Conservation (phyloP, 2,329 filamentous ascomycete genomes). For the Arthrobotrys sinensis region DNA sequence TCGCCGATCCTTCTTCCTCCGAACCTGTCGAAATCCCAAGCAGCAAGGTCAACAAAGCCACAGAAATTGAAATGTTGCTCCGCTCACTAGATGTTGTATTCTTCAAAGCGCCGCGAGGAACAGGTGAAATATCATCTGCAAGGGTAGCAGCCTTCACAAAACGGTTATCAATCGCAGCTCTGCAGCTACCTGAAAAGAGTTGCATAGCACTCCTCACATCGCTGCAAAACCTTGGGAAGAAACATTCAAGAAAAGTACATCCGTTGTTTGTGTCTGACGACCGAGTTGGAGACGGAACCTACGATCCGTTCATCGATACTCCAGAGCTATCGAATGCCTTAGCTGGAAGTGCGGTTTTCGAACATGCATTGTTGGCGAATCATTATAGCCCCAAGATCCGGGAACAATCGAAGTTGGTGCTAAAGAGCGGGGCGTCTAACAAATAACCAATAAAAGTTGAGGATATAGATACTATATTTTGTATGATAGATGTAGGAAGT, state of each 20-base stretch:
- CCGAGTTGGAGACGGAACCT: slow-evolving; percentile 90
- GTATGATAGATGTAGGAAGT: background rate
- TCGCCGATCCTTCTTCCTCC: slow-evolving; percentile 75
- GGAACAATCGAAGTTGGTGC: slow-evolving; percentile 48
- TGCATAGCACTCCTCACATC: slow-evolving; percentile 84
- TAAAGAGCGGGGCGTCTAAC: slow-evolving; percentile 37
- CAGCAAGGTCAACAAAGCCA: slow-evolving; percentile 92
- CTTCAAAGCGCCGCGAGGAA: slow-evolving; percentile 68
- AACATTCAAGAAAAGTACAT: slow-evolving; percentile 84
- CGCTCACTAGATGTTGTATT: slow-evolving; percentile 87
- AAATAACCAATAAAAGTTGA: background rate
- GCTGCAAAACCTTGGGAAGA: slow-evolving; percentile 82
- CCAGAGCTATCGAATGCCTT: slow-evolving; percentile 56
- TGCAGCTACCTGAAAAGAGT: slow-evolving; percentile 93
- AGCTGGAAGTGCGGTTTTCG: slow-evolving; percentile 53
- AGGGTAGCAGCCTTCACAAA: slow-evolving; percentile 93
- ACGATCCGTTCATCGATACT: slow-evolving; percentile 51
- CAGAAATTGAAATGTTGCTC: slow-evolving; percentile 91
- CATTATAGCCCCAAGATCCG: slow-evolving; percentile 88
- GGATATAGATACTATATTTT: background rate
- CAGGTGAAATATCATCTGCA: slow-evolving; percentile 70
- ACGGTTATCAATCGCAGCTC: slow-evolving; percentile 83
- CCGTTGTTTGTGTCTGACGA: slow-evolving; percentile 91
- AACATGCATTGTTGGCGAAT: slow-evolving; percentile 74
- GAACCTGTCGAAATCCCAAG: slow-evolving; percentile 68